Conservation (phyloP, 2,329 filamentous ascomycete species). For the Colletotrichum spinosum region DNA sequence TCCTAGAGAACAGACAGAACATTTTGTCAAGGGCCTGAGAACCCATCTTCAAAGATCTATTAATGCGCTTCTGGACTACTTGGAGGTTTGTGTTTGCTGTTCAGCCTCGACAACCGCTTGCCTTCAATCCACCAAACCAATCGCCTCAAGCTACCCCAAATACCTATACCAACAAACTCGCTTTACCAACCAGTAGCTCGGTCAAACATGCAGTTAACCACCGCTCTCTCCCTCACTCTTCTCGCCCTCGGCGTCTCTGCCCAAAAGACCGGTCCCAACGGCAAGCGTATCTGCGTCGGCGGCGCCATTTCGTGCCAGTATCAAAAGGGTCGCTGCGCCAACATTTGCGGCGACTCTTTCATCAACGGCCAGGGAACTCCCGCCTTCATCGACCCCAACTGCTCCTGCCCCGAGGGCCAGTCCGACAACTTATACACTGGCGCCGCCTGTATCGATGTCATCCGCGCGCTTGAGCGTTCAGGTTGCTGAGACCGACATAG, state of each 20-base stretch:
- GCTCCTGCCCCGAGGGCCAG: conserved; percentile 26
- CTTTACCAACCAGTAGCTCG: too few species aligned
- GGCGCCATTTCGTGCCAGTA: conserved; percentile 29
- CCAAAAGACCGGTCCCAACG: conserved; percentile 21
- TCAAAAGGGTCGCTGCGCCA: conserved; percentile 26
- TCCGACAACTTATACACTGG: conserved; percentile 24
- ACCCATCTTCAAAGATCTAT: too few species aligned
- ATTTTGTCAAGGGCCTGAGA: too few species aligned
- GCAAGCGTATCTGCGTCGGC: conserved; percentile 22
- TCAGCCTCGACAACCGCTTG: too few species aligned
- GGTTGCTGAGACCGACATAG: neutral
- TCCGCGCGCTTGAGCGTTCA: conserved; percentile 1
- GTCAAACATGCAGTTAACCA: conserved; percentile 11
- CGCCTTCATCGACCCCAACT: conserved; percentile 23
- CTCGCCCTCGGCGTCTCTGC: conserved; percentile 14
- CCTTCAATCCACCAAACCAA: too few species aligned
- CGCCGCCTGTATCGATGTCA: conserved; percentile 22
- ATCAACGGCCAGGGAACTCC: neutral
- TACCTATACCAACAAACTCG: too few species aligned
- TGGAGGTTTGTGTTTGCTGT: too few species aligned
- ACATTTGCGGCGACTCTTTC: conserved; percentile 18
- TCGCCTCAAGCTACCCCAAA: too few species aligned
- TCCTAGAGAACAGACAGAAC: too few species aligned
- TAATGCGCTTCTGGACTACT: too few species aligned
- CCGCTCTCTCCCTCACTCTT: conserved; percentile 4